phyloP scores from a whole-genome alignment of 352 stramenopile genomes.

The Phytophthora aleatoria region DNA sequence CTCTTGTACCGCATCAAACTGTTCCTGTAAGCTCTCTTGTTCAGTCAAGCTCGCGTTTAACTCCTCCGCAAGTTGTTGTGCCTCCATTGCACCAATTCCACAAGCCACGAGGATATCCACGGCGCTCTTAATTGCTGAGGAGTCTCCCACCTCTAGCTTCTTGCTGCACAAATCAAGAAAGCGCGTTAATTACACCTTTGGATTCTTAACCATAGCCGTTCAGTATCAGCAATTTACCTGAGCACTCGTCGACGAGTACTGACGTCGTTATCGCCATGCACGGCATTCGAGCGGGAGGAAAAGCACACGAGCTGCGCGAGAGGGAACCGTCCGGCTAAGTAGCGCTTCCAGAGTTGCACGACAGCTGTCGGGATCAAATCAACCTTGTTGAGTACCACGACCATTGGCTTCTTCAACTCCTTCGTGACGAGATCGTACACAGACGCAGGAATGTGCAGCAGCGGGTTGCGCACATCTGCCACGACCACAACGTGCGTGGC shows the following conservation, averaged over 20 bases:
- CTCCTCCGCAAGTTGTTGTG: slow-evolving; percentile 66
- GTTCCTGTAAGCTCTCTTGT: slow-evolving; percentile 38
- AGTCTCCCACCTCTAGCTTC: slow-evolving; percentile 78
- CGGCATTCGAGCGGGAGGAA: slow-evolving; percentile 76
- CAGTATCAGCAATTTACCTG: slow-evolving; percentile 31
- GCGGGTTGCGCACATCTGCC: slow-evolving; percentile 78
- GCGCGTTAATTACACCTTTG: not conserved
- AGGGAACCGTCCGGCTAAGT: slow-evolving; percentile 67
- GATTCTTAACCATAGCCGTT: not conserved
- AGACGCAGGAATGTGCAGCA: slow-evolving; percentile 82
- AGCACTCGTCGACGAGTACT: slow-evolving; percentile 71
- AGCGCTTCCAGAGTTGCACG: slow-evolving; percentile 71
- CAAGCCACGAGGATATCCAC: slow-evolving; percentile 75
- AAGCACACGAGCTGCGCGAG: slow-evolving; percentile 75
- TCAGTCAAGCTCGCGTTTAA: slow-evolving; percentile 51
- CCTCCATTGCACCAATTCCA: slow-evolving; percentile 54
- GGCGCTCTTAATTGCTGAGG: slow-evolving; percentile 64
- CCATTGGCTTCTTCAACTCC: slow-evolving; percentile 76
- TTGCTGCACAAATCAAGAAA: slow-evolving; percentile 41
- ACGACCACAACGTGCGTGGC: slow-evolving; percentile 82
- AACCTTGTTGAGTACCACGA: slow-evolving; percentile 88
- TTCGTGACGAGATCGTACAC: slow-evolving; percentile 82
- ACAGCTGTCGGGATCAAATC: slow-evolving; percentile 72
- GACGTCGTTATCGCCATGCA: slow-evolving; percentile 70
- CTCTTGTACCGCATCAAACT: slow-evolving; percentile 36